phyloP scores from a whole-genome alignment of 495 filamentous ascomycete species.

The Apiosordaria backusii region DNA sequence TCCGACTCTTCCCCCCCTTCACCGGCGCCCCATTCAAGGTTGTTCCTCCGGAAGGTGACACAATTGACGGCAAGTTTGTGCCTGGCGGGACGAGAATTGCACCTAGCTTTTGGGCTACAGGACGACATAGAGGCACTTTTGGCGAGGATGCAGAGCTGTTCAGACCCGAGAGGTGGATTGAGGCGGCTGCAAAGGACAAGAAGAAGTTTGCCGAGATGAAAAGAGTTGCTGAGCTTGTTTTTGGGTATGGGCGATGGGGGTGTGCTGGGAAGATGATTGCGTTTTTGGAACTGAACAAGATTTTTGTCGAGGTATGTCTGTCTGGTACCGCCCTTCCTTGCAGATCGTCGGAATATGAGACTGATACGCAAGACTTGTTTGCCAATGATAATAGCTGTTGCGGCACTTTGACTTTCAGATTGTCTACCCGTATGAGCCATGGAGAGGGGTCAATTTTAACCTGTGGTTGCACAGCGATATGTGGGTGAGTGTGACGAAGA shows the following conservation, averaged over 20 bases:
- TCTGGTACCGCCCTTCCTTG: background rate
- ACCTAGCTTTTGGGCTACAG: slow-evolving; percentile 39
- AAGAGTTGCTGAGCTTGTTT: slow-evolving; percentile 35
- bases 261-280: slow-evolving; percentile 47
- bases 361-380: background rate
- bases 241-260: slow-evolving; percentile 42
- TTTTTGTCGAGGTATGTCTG: slow-evolving; percentile 51
- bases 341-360: slow-evolving; percentile 9
- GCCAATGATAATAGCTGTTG: slow-evolving; percentile 39
- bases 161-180: slow-evolving; percentile 57
- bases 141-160: slow-evolving; percentile 40
- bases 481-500: slow-evolving; percentile 28
- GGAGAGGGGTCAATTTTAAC: slow-evolving; percentile 22
- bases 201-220: slow-evolving; percentile 41
- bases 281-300: slow-evolving; percentile 52
- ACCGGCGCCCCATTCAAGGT: slow-evolving; percentile 39
- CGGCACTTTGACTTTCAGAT: slow-evolving; percentile 54
- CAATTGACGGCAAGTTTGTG: slow-evolving; percentile 45
- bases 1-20: slow-evolving; percentile 44
- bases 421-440: slow-evolving; percentile 47
- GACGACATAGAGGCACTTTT: slow-evolving; percentile 30
- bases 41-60: slow-evolving; percentile 52
- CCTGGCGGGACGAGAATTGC: slow-evolving; percentile 52
- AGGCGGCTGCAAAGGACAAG: slow-evolving; percentile 32
- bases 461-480: slow-evolving; percentile 32